Evolutionary conservation across 1,284 basidiomycete genomes (phyloP).

Genomic region (Ganoderma meredithae): DNA sequence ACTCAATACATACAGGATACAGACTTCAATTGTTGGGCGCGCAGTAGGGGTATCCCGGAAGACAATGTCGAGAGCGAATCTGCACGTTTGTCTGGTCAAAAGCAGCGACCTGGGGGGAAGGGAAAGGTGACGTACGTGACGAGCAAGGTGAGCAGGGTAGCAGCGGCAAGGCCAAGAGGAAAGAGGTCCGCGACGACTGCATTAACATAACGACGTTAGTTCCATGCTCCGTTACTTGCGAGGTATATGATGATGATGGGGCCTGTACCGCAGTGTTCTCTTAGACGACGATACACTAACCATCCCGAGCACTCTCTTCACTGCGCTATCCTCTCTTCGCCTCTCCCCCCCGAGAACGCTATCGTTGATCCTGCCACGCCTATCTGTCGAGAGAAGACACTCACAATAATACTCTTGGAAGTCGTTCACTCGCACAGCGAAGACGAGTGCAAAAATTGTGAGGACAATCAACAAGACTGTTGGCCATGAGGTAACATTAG

Average conservation of each 20-base stretch:
- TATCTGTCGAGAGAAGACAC: slow-evolving; percentile 27
- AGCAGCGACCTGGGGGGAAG: background rate
- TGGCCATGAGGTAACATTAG: background rate
- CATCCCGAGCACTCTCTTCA: background rate
- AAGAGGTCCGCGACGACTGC: slow-evolving; percentile 64
- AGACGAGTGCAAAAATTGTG: slow-evolving; percentile 59
- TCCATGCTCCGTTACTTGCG: background rate
- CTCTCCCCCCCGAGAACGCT: background rate
- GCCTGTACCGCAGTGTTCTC: background rate
- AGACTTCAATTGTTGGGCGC: slow-evolving; percentile 56
- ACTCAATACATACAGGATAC: slow-evolving; percentile 51
- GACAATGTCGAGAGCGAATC: slow-evolving; percentile 52
- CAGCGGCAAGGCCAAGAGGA: slow-evolving; percentile 62
- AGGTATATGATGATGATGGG: background rate
- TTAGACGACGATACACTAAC: background rate
- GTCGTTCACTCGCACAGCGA: slow-evolving; percentile 59
- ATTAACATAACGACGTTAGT: background rate
- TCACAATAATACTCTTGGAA: slow-evolving; percentile 69
- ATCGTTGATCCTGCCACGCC: background rate
- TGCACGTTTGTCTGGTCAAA: slow-evolving; percentile 32
- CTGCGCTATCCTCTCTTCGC: background rate
- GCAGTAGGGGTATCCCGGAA: slow-evolving; percentile 51
- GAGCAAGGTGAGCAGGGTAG: slow-evolving; percentile 53
- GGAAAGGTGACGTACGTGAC: slow-evolving; percentile 44
- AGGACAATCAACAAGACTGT: slow-evolving; percentile 47